Evolutionary conservation across 306 rosid species (phyloP).

Genomic region (Gastrolobium villosum): DNA sequence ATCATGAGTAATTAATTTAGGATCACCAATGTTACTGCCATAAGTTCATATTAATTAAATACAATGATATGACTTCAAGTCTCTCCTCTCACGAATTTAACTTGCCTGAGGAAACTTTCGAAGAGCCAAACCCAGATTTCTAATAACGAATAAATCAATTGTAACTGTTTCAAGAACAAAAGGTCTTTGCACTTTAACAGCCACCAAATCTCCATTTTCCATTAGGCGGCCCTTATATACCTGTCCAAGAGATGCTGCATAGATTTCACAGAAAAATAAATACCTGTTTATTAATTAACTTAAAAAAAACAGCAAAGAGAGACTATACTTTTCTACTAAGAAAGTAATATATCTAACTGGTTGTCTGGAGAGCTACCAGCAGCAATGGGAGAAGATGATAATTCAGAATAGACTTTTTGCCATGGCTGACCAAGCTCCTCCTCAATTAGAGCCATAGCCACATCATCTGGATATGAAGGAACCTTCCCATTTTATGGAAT

Average conservation of each 20-base stretch:
- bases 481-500: conserved; percentile 69
- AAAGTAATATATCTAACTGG: conserved; percentile 50
- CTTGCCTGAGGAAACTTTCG: conserved; percentile 93
- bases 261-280: conserved; percentile 50
- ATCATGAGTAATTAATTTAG: conserved; percentile 40
- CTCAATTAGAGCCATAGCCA: conserved; percentile 95
- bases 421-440: conserved; percentile 99
- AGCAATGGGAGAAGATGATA: conserved; percentile 95
- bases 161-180: conserved; percentile 98
- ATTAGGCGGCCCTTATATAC: conserved; percentile 92
- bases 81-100: conserved; percentile 42
- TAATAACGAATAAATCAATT: conserved; percentile 81
- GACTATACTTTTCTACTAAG: conserved; percentile 47
- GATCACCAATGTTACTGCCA: conserved; percentile 35
- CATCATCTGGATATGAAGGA: conserved; percentile 97
- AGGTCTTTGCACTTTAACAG: conserved; percentile 99
- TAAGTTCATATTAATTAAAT: conserved; percentile 15
- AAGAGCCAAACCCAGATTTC: conserved; percentile 91
- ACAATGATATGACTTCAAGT: conserved; percentile 37
- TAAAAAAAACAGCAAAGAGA: conserved; percentile 44
- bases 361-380: conserved; percentile 77
- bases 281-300: conserved; percentile 38
- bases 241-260: conserved; percentile 98
- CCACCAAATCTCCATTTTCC: conserved; percentile 96
- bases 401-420: conserved; percentile 88